These are phyloP conservation scores for Dendrobium officinale DNA, from an alignment of 106 monocot genomes.

Conservation along the genomic window DNA sequence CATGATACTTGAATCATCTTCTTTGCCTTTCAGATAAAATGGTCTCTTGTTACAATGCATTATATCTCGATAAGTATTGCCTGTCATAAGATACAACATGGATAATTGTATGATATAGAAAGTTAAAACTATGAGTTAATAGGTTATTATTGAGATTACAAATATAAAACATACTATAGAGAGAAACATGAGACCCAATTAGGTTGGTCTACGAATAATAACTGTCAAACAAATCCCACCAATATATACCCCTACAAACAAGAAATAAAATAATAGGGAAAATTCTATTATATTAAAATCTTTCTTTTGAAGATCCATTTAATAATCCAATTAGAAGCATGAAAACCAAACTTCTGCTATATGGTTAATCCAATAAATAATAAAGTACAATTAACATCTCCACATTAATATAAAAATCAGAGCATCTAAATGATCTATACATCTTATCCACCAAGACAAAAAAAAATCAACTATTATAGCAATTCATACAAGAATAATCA, in stretches of 20 bases:
- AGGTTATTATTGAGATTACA: background rate
- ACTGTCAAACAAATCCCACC: background rate
- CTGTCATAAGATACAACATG: slow-evolving; percentile 29
- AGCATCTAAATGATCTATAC: no score
- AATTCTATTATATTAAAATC: background rate
- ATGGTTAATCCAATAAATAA: no score
- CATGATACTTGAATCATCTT: slow-evolving; percentile 77
- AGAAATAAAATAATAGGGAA: background rate
- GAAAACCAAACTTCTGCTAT: background rate
- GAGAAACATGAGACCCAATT: background rate
- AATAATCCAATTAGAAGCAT: background rate
- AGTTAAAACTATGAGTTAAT: background rate
- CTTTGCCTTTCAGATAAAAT: slow-evolving; percentile 70
- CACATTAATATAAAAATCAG: no score
- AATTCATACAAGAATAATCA: no score
- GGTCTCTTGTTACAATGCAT: slow-evolving; percentile 88
- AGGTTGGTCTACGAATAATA: background rate
- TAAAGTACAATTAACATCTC: no score
- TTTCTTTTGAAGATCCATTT: background rate
- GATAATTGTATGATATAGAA: background rate
- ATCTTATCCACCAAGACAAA: no score
- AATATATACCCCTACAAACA: background rate
- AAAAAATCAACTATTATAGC: no score
- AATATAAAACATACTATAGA: background rate
- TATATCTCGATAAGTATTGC: slow-evolving; percentile 81